Evolutionary conservation across 2,329 filamentous ascomycete genomes (phyloP), one percentile per base, ranked within the genome.

Genomic region (Penicillium sclerotigenum): DNA sequence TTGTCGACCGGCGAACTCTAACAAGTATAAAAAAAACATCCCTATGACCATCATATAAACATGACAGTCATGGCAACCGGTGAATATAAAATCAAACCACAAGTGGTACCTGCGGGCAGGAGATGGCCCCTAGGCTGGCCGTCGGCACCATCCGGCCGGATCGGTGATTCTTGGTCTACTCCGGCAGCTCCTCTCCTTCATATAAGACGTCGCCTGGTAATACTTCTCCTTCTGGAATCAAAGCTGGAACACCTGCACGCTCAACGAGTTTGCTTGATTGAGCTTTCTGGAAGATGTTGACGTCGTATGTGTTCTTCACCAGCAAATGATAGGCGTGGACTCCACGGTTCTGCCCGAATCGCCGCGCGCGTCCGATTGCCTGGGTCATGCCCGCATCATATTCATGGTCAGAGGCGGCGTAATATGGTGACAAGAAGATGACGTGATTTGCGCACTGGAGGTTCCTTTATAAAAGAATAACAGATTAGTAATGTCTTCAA

Each of bases 371-470:
- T 2, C 86, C 86, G 20, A 87, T 82, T 0, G 85, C 85, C 59
- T 89, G 86, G 0, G 77, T 80, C 80, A 87, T 87, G 0, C 79
- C 77, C 0, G 81, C 76, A 0, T 83, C 76, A 64, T 86, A 88
- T 5, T 79, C 73, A 42, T 83, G 78, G 45, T 83, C 78, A 0
- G 75, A 79, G 34, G 73, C 66, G 0, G 77, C 72, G 0, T 83
- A 70, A 9, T 85, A 69, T 0, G 85, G 85, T 0, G 80, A 78
- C 3, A 87, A 68, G 67, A 89, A 88, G 31, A 89, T 79, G 34
- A 88, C 74, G 55, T 88, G 84, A 58, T 87, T 87, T 0, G 85
- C 84, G 37, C 79, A 79, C 45, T 84, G 82, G 1, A 89, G 70
- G 59, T 89, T 88, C 10, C 81, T 84, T 55, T 56, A 33, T 29